phyloP scores from a whole-genome alignment of 345 rosid genomes.

The Brassica incana region DNA sequence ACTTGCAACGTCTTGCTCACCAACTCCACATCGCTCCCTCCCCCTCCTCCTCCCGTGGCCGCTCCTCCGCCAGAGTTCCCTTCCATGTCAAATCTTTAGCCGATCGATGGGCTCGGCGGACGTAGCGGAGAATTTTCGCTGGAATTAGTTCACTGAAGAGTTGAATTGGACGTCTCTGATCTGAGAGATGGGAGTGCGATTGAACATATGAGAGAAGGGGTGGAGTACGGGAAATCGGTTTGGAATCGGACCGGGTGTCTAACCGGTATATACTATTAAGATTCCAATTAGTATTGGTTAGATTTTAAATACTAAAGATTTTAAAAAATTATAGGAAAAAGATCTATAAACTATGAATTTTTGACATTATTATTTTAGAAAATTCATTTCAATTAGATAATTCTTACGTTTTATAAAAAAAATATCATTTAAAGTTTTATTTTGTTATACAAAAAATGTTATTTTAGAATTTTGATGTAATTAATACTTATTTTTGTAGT shows the following conservation, averaged over 20 bases:
- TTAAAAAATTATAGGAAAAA: background rate
- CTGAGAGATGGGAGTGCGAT: conserved; percentile 35
- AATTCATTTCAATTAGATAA: background rate
- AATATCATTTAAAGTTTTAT: too few relatives aligned
- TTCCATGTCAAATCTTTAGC: conserved; percentile 43
- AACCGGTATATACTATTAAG: conserved; percentile 16
- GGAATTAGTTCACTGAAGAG: conserved; percentile 21
- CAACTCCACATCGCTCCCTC: conserved; percentile 76
- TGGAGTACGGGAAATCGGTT: conserved; percentile 16
- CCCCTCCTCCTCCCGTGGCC: conserved; percentile 45
- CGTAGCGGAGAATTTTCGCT: background rate
- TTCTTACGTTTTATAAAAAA: too few relatives aligned
- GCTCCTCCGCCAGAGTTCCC: conserved; percentile 51
- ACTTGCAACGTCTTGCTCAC: conserved; percentile 95
- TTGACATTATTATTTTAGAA: too few relatives aligned
- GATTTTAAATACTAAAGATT: background rate
- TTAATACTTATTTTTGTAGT: too few relatives aligned
- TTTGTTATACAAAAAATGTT: too few relatives aligned
- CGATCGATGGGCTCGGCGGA: conserved; percentile 15
- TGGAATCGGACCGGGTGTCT: conserved; percentile 8
- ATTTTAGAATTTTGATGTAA: too few relatives aligned
- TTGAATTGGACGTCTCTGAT: conserved; percentile 40
- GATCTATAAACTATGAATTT: background rate
- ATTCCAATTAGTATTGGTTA: background rate
- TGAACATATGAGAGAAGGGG: conserved; percentile 12